These are phyloP conservation scores for Phytopythium cucurbitacearum DNA, from an alignment of 352 stramenopile species.

Conservation along the genomic window DNA sequence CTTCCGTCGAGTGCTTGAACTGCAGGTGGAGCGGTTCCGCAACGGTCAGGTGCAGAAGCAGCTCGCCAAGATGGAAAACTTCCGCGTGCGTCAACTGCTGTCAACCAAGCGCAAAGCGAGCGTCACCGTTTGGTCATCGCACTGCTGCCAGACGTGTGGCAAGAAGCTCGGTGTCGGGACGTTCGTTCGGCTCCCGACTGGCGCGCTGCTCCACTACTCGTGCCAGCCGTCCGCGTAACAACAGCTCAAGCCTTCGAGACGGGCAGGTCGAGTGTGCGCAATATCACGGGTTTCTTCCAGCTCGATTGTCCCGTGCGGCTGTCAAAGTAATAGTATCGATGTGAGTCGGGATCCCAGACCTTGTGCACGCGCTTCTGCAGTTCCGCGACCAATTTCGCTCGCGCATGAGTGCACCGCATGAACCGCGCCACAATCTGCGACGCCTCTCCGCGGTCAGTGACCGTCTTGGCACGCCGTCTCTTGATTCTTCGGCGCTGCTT, in stretches of 20 bases:
- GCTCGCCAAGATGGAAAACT: constrained; percentile 87
- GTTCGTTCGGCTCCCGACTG: constrained; percentile 60
- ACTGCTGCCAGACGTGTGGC: constrained; percentile 64
- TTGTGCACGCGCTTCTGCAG: constrained; percentile 58
- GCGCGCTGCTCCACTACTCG: constrained; percentile 66
- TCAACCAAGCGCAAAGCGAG: constrained; percentile 59
- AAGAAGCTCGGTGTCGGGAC: constrained; percentile 68
- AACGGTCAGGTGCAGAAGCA: constrained; percentile 85
- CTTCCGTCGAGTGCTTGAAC: constrained; percentile 71
- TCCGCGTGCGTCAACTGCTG: constrained; percentile 66
- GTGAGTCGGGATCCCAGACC: constrained; percentile 58
- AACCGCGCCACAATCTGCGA: constrained; percentile 38
- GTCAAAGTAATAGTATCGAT: constrained; percentile 84
- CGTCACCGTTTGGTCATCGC: constrained; percentile 73
- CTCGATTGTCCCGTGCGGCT: constrained; percentile 64
- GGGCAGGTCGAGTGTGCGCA: constrained; percentile 42
- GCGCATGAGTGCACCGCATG: constrained; percentile 32
- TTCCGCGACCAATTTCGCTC: constrained; percentile 38
- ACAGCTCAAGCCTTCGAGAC: not conserved
- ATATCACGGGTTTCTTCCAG: constrained; percentile 63
- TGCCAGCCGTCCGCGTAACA: constrained; percentile 46
- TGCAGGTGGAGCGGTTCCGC: constrained; percentile 65
- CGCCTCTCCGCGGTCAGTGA: constrained; percentile 41
- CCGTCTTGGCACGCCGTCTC: constrained; percentile 27
- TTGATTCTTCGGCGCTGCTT: constrained; percentile 13